Evolutionary conservation across 768 basidiomycete genomes (phyloP).

Genomic region (Rickenella mellea): DNA sequence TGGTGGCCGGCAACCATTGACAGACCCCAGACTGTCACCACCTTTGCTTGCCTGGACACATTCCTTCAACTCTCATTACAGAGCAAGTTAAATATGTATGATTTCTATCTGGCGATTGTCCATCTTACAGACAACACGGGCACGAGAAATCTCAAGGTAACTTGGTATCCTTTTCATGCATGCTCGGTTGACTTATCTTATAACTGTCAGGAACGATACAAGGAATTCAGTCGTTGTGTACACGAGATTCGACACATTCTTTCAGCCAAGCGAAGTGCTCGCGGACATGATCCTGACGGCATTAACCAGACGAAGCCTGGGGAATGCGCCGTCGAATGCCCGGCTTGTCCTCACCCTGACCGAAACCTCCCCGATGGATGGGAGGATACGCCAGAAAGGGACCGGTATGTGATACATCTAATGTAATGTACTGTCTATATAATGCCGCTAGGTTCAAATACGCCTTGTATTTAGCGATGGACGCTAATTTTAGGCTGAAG

Average conservation of each 20-base stretch:
- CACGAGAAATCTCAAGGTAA: background rate
- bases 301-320: conserved; percentile 6
- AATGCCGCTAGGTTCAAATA: conserved; percentile 17
- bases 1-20: conserved; percentile 13
- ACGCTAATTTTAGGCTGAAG: conserved; percentile 24
- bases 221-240: conserved; percentile 7
- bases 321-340: conserved; percentile 18
- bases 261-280: conserved; percentile 12
- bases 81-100: conserved; percentile 3
- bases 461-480: conserved; percentile 17
- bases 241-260: conserved; percentile 13
- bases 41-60: conserved; percentile 3
- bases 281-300: conserved; percentile 13
- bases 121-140: background rate
- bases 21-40: conserved; percentile 8
- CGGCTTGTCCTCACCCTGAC: conserved; percentile 22
- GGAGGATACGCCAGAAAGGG: background rate
- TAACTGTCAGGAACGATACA: conserved; percentile 5
- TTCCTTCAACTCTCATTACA: conserved; percentile 4
- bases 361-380: conserved; percentile 16
- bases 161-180: background rate
- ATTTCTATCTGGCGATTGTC: background rate
- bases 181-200: background rate
- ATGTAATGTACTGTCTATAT: background rate
- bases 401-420: no score